Evolutionary conservation across 192 early-diverging fungal species (phyloP).

Genomic region (Obelidium mucronatum): DNA sequence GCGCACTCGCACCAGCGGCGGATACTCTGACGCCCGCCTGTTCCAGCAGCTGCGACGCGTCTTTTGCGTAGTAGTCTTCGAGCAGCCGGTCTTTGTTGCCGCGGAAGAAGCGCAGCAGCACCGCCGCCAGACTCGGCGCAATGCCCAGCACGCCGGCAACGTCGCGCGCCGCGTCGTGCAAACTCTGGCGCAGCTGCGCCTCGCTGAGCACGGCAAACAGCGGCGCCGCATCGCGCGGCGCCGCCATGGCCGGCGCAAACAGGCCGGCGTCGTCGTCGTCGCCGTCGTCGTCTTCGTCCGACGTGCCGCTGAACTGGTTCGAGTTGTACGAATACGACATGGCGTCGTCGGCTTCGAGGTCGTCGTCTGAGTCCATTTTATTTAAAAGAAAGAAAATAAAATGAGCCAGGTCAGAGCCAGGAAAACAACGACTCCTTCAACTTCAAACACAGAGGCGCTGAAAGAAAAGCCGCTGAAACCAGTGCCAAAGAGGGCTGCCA

Average conservation of each 20-base stretch:
- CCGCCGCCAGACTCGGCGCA: constrained; percentile 70
- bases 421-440: not conserved
- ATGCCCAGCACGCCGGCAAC: constrained; percentile 79
- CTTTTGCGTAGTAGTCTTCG: constrained; percentile 58
- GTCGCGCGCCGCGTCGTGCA: constrained; percentile 38
- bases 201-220: constrained; percentile 67
- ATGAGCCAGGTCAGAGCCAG: not conserved
- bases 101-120: constrained; percentile 76
- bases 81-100: constrained; percentile 90
- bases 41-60: not conserved
- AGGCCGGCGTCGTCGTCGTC: constrained; percentile 57
- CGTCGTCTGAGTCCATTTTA: not conserved
- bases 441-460: not conserved
- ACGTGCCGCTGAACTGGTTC: not conserved
- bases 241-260: constrained; percentile 66
- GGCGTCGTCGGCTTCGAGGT: not conserved
- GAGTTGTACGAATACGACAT: not conserved
- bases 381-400: not conserved
- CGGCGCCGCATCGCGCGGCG: constrained; percentile 64
- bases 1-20: constrained; percentile 20
- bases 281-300: constrained; percentile 42
- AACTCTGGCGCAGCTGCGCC: constrained; percentile 2
- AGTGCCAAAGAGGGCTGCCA: not conserved
- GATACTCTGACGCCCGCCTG: constrained; percentile 79
- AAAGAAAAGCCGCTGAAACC: not conserved